Base-by-base conservation (phyloP, 1,139 yeast genomes). In the Lodderomyces pseudojiufengensis region DNA sequence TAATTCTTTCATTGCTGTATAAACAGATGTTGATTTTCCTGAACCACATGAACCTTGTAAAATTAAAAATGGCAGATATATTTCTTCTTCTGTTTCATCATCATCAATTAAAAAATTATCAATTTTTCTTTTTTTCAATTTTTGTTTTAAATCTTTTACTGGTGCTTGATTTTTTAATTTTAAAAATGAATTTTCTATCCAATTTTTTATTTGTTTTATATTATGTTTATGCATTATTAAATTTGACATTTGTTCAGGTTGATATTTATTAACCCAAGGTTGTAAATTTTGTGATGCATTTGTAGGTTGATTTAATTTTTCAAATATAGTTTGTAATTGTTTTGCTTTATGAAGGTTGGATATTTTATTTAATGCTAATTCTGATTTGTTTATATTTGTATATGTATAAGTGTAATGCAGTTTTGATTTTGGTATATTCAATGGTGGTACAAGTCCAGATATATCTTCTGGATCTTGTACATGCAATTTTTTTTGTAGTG, bases 1-100 rank as follows among this genome's bases (percentile, higher is more conserved):
- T 5, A 83, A 50, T 38, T 80, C 80, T 7, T 73, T 64, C 52
- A 84, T 78, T 2, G 84, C 74, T 0, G 95, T 78, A 45, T 84
- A 77, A 0, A 92, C 70, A 0, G 90, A 61, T 0, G 88, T 72
- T 0, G 95, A 82, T 54, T 92, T 92, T 1, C 96, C 95, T 7
- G 78, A 67, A 0, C 96, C 95, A 1, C 71, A 55, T 0, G 80
- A 76, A 0, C 98, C 98, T 41, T 71, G 66, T 2, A 92, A 51
- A 4, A 92, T 74, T 48, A 87, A 57, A 5, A 83, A 51, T 0
- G 92, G 92, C 2, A 78, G 72, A 47, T 71, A 78, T 0, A 59
- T 40, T 21, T 62, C 65, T 2, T 59, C 50, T 12, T 47, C 54
- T 0, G 23, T 24, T n/a, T 9, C 10, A 15, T 46, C 46, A 5